phyloP scores from a whole-genome alignment of 164 flowering plant species.

The Sextonia rubra region DNA sequence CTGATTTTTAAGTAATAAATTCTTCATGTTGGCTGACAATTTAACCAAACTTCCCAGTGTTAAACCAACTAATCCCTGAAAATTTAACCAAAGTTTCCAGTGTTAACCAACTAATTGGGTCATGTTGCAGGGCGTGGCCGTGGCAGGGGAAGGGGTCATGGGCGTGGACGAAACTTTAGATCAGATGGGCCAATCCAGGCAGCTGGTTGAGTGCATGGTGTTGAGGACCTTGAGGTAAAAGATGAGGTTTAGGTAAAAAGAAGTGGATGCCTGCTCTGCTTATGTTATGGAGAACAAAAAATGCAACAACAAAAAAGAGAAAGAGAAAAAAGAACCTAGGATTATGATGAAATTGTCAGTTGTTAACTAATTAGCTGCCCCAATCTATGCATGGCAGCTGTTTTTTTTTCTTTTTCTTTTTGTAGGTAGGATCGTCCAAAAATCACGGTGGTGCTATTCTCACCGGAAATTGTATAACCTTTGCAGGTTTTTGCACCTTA shows the following conservation, averaged over 20 bases:
- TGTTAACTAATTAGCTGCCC: background rate
- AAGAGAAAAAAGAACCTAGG: background rate
- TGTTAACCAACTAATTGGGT: too few species aligned
- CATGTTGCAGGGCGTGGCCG: conserved; percentile 31
- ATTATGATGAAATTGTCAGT: background rate
- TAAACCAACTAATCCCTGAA: too few species aligned
- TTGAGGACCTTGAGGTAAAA: background rate
- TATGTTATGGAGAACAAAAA: background rate
- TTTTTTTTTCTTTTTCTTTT: too few species aligned
- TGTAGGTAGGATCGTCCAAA: background rate
- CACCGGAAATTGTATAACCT: background rate
- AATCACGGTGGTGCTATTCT: background rate
- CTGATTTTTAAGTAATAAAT: too few species aligned
- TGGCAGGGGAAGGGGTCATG: conserved; percentile 37
- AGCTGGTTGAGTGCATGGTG: background rate
- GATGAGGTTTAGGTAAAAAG: background rate
- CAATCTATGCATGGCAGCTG: background rate
- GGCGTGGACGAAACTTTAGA: conserved; percentile 30
- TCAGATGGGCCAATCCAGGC: conserved; percentile 28
- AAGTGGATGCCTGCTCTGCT: conserved; percentile 16
- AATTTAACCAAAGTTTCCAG: too few species aligned
- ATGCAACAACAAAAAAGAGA: background rate
- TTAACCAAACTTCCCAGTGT: too few species aligned
- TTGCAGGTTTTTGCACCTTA: background rate
- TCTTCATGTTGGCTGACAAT: too few species aligned